phyloP scores from a whole-genome alignment of 169 alveolate genomes.

The Plasmodium malariae region DNA sequence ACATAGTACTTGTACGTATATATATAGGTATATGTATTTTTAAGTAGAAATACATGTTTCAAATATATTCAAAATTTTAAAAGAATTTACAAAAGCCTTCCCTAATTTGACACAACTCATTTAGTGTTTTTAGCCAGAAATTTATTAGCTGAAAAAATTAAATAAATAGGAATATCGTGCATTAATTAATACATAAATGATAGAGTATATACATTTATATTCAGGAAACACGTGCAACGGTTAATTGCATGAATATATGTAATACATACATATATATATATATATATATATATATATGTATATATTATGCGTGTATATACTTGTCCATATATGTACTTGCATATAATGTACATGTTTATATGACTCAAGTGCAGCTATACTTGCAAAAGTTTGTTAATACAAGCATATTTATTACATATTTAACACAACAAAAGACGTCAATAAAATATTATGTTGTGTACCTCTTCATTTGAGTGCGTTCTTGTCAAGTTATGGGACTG shows the following conservation, averaged over 20 bases:
- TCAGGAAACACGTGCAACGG: no score
- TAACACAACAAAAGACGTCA: neutral
- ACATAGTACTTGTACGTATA: neutral
- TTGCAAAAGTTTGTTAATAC: no score
- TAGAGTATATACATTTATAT: no score
- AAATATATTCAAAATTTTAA: conserved; percentile 7
- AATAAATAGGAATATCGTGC: neutral
- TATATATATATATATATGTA: neutral
- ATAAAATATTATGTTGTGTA: conserved; percentile 6
- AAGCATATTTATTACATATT: no score
- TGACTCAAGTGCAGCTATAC: neutral
- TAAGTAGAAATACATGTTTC: neutral
- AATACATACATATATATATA: no score
- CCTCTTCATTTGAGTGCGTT: conserved; percentile 66
- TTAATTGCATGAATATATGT: no score
- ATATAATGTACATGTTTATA: neutral
- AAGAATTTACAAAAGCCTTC: conserved; percentile 57
- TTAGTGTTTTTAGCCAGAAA: conserved; percentile 54
- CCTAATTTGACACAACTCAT: conserved; percentile 33
- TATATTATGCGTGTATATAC: no score
- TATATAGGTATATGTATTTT: neutral
- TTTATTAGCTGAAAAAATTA: conserved; percentile 18
- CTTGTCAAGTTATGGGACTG: conserved; percentile 7
- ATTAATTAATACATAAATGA: neutral
- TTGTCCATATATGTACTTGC: neutral